Evolutionary conservation across 108 stramenopile species (phyloP), one percentile per base, ranked within the genome.

Genomic region (Cylindrotheca fusiformis): DNA sequence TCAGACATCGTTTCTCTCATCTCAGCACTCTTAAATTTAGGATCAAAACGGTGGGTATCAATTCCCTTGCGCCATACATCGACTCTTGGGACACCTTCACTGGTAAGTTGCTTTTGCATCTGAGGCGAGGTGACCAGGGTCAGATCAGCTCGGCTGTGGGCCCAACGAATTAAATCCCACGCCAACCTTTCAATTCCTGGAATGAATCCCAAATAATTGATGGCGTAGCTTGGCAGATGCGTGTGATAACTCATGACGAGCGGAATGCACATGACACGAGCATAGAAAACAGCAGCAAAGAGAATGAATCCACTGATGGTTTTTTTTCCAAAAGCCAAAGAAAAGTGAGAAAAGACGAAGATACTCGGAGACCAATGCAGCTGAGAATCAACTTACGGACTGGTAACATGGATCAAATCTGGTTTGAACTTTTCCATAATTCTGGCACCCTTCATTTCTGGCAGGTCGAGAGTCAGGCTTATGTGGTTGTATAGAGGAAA

Each of bases 21-120:
- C 52, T 69, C 80, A 8, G 48, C 63, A 21, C 52, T 60, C 27
- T 63, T 67, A 61, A 93, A 97, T 33, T 71, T 72, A 4, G 97
- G 97, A 59, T 96, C 68, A 67, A 98, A 98, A 20, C 85, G 80
- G 41, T 86, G 84, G n/a, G 92, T 94, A 68, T 95, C 93, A 76
- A 95, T 94, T 4, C 96, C 96, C 78, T 95, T 97, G 2, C 92
- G 57, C 96, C 96, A 97, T 14, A 97, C 96, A 18, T 95, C 96
- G 23, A 97, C 94, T 19, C 95, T 75, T 17, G 85, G 84, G 31
- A 98, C 82, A n/a, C 97, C 96, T 51, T 95, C 78, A 19, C 45
- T 66, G 26, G 46, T 63, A 51, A 98, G 53, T 78, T 97, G 91
- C 25, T 85, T 68, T 71, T 84, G 77, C 75, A 98, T 82, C 78